Evolutionary conservation across 768 basidiomycete genomes (phyloP), one percentile per base, ranked within the genome.

Genomic region (Xerocomellus chrysenteron): DNA sequence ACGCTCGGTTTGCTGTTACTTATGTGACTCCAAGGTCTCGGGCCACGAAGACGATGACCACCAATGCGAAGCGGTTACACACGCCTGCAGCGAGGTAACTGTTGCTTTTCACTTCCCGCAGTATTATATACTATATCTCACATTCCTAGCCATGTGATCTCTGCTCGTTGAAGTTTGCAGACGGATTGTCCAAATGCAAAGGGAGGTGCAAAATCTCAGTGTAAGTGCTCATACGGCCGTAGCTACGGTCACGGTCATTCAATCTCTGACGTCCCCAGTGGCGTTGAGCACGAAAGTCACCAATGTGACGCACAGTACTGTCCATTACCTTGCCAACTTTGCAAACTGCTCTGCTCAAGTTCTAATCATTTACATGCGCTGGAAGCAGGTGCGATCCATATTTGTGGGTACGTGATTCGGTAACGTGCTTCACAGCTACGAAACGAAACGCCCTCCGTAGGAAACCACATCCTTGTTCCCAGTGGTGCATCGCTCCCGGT

Each of bases 291-390:
- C 55, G 67, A 68, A 2, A 60, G 65, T 5, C 85, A 86, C 67
- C 64, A 68, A 21, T 86, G 85, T 58, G 78, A 80, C 36, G 67
- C 74, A 30, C 70, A 78, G 21, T 75, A 79, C 43, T 86, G 86
- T 51, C 82, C 84, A 0, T 62, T 82, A 26, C 57, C 68, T 9
- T 86, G 85, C 62, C 73, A 80, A 50, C 72, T 87, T 2, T 87
- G 85, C 65, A 80, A 74, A 54, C 74, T 82, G 35, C 71, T 78
- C 13, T 86, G 85, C 54, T 68, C 74, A 4, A 66, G 68, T 52
- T 42, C 58, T 7, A 67, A 80, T 52, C 85, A 86, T 68, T 71
- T 86, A 13, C 85, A 86, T 44, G 83, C 76, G 0, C 65, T 84
- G 24, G 67, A 75, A 24, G 55, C 54, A 3, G 68, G 55, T 4